Conservation (phyloP, 164 flowering plant species). For the Dillenia suffruticosa region DNA sequence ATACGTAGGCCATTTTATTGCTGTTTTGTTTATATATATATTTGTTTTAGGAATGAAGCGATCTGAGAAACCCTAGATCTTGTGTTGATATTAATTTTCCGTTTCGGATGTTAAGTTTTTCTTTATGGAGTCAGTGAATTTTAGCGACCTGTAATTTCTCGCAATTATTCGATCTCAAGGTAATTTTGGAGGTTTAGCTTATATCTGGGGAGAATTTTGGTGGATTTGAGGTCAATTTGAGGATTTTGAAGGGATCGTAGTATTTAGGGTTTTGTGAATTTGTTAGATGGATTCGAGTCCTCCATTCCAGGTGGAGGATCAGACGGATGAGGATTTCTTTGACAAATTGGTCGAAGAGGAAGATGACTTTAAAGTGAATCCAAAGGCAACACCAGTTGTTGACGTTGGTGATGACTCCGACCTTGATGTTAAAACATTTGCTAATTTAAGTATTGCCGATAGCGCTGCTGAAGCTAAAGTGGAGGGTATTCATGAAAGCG, state of each 20-base stretch:
- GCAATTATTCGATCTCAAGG: no score
- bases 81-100: slow-evolving; percentile 1
- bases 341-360: slow-evolving; percentile 70
- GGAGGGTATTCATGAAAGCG: no score
- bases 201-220: neutral
- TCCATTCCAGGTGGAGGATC: slow-evolving; percentile 68
- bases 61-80: slow-evolving; percentile 35
- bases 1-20: neutral
- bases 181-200: no score
- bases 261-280: slow-evolving; percentile 12
- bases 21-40: neutral
- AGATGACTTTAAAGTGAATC: neutral
- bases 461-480: slow-evolving; percentile 3
- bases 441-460: slow-evolving; percentile 32
- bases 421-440: slow-evolving; percentile 34
- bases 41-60: slow-evolving; percentile 9
- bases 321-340: slow-evolving; percentile 81
- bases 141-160: no score
- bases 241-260: slow-evolving; percentile 5
- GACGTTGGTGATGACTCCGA: slow-evolving; percentile 31
- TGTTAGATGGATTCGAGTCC: slow-evolving; percentile 51
- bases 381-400: neutral
- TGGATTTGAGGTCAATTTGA: slow-evolving; percentile 5
- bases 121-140: no score
- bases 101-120: slow-evolving; percentile 16